Base-by-base conservation (phyloP, 2,329 filamentous ascomycete genomes). In the Nothopassalora personata region DNA sequence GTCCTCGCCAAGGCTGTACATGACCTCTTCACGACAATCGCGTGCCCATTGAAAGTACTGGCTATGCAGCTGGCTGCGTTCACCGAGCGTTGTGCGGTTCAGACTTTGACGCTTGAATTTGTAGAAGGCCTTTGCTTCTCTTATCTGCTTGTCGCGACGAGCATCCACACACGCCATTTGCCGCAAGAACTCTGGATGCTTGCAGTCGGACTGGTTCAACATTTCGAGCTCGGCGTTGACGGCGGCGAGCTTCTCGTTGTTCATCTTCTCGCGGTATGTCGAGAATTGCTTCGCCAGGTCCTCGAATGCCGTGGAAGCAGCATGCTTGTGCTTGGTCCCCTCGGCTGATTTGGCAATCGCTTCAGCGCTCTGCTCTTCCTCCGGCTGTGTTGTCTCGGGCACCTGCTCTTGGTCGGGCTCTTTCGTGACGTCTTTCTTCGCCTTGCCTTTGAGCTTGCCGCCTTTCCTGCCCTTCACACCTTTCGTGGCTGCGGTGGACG, bases 41-140 rank as follows among this genome's bases (percentile, higher is more conserved):
- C 94, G 86, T 34, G 92, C 83, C 51, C 86, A 85, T 74, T 99
- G 94, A 73, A 91, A 92, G 74, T 90, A 97, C 69, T 97, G 92
- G 60, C 89, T 88, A 75, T 95, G 90, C 56, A 93, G 85, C 72
- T 97, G 91, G 55, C 90, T 86, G 63, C 91, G 85, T 66, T 91
- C 88, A 19, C 91, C 91, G 30, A 95, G 83, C 19, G 88, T 89
- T 66, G 87, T 87, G 61, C 82, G 86, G 66, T 89, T 82, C 31
- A 96, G 81, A 2, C 90, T 85, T 70, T 88, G 81, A 65, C 89
- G 77, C 66, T 90, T 89, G 71, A 90, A 88, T 60, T 86, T 83
- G 64, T 89, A 83, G 65, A 94, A 83, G 27, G 84, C 86, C 54
- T 88, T 83, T 68, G 93, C 89, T 66, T 90, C 83, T 63, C 86